Evolutionary conservation across 2,329 filamentous ascomycete genomes (phyloP), one percentile per base, ranked within the genome.

Genomic region (Didymella pomorum): DNA sequence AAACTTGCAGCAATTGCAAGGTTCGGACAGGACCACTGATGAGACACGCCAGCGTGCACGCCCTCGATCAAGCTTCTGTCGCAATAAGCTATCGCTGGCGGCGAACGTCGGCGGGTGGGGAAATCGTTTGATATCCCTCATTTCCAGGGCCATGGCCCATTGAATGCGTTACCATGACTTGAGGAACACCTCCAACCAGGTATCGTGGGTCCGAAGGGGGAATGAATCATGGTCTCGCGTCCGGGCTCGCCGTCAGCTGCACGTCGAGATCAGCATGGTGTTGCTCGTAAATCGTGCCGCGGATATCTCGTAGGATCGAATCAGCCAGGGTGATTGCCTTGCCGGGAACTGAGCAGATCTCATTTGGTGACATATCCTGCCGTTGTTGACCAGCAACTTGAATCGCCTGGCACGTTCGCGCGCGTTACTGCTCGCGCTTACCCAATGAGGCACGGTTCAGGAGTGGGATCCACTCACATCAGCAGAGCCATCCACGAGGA

Each of bases 1-100:
- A 66, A 62, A 52, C 52, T 58, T 50, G 52, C 59, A 44, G 44
- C 55, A 35, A 23, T 41, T 39, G 56, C 52, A 52, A 62, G 52
- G 60, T 55, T 61, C 52, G 26, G 58, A 52, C 33, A 49, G 63
- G 56, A 60, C 56, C 46, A 71, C 66, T 67, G 62, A 67, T 65
- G 68, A 73, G 71, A 73, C 71, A 65, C 68, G 68, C 67, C 65
- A 68, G 61, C 57, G 58, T 54, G 46, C 56, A 58, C 56, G 64
- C 61, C 64, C 64, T 61, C 65, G 60, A 64, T 66, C 45, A 61
- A 62, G 59, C 61, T 63, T 62, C 64, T 58, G 62, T 62, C 62
- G 64, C 62, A 55, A 66, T 62, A 54, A 50, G 58, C 64, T 66
- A 56, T 64, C 62, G 67, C 67, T 70, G 68, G 70, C 61, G 60